These are phyloP conservation scores for Protomyces inouyei DNA, from an alignment of 1,139 yeast genomes.

Conservation along the genomic window DNA sequence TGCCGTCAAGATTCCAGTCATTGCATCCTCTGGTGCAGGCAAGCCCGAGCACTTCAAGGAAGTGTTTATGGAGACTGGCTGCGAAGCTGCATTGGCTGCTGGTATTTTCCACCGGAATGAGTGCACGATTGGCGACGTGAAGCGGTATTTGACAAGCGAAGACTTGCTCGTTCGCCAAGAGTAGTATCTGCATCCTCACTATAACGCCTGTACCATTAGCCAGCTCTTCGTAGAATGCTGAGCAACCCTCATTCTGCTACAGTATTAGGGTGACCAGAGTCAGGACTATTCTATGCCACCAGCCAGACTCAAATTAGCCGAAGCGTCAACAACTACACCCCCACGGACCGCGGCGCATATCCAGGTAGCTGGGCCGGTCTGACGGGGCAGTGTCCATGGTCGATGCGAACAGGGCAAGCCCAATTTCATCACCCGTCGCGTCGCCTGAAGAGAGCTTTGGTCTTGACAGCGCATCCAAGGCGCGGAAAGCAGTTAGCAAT, in stretches of 20 bases:
- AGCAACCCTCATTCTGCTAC: too few relatives aligned
- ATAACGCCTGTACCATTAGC: too few relatives aligned
- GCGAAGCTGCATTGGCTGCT: slow-evolving; percentile 97
- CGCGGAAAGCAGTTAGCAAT: slow-evolving; percentile 6
- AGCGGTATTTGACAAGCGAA: slow-evolving; percentile 52
- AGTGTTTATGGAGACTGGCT: slow-evolving; percentile 71
- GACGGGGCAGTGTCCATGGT: not conserved
- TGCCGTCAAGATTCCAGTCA: slow-evolving; percentile 80
- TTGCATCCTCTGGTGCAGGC: slow-evolving; percentile 97
- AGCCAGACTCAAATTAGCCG: not conserved
- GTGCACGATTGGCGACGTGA: slow-evolving; percentile 79
- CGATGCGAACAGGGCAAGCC: not conserved
- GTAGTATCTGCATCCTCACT: not conserved
- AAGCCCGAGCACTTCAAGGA: slow-evolving; percentile 81
- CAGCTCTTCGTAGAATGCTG: too few relatives aligned
- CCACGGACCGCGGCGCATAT: not conserved
- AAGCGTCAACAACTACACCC: not conserved
- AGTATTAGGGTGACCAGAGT: too few relatives aligned
- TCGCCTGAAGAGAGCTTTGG: not conserved
- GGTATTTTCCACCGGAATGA: slow-evolving; percentile 97
- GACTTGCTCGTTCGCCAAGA: slow-evolving; percentile 47
- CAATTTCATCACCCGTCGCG: not conserved
- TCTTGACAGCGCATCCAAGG: not conserved
- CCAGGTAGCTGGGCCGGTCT: not conserved
- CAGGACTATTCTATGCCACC: not conserved